Evolutionary conservation across 306 rosid species (phyloP), one percentile per base, ranked within the genome.

Genomic region (Cicer cuneatum): DNA sequence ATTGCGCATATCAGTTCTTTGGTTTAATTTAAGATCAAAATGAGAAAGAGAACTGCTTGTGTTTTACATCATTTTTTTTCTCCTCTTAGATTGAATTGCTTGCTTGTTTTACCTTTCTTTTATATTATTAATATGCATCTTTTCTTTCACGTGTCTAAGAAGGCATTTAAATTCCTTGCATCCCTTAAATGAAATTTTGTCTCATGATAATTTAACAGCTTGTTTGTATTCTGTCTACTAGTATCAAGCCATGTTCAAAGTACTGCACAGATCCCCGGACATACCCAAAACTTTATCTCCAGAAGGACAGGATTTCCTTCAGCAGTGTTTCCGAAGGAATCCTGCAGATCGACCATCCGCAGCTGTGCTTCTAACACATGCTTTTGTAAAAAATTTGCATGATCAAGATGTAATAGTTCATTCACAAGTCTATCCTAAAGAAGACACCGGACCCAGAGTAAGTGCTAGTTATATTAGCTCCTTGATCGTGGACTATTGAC

Each of bases 231-330:
- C 14, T 68, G 71, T 76, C 19, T 69, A 48, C 69, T 82, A 95
- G 99, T 96, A 93, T 80, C 95, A 90, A 85, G 99, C 95, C 78
- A 95, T 92, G 98, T 95, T 95, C 93, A 95, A 92, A 86, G 92
- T 86, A 40, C 80, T 95, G 86, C 86, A 92, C 80, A 87, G 51
- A 70, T 75, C 87, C 62, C 99, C 99, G 12, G 57, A 88, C 39
- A 86, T 92, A 78, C 99, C 99, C 4, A 90, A 89, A 64, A 83
- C 66, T 18, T 75, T 95, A 76, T 95, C 98, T 43, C 49, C 89
- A 24, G 92, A 87, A 18, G 98, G 97, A 75, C 90, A 84, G 70
- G 96, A 89, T 64, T 95, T 95, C 81, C 95, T 95, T 64, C 82
- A 72, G 69, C 82, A 66, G 77, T 95, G 99, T 85, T 95, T 95